Evolutionary conservation across 75 land plant genomes (phyloP), one percentile per base, ranked within the genome.

Genomic region (Cunninghamia lanceolata): DNA sequence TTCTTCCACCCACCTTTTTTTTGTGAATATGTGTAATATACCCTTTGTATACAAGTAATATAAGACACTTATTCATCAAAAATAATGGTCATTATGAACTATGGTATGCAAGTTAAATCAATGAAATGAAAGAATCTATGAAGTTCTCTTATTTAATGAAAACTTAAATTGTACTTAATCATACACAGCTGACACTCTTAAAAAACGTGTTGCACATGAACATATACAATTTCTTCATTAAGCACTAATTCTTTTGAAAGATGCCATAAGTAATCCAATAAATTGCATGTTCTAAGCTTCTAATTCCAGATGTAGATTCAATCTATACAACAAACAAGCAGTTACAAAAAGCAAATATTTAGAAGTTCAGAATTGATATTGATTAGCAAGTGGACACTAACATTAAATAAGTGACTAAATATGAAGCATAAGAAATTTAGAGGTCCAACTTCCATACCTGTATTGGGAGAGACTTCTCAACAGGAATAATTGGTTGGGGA

Each of bases 401-500:
- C 11, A 80, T 21, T 45, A 32, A 80, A 80, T 45, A n/a, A 45
- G 21, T 45, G 50, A 43, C 50, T 43, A 80, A 87, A 45, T 59
- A 63, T 30, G 2, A 53, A 28, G n/a, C 40, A 75, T 32, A 52
- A 54, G 43, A 73, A 75, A 84, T 85, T 35, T 19, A 42, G 10
- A 42, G 38, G 66, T 19, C 30, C 47, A 78, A 28, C 16, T 32
- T 81, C 7, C 78, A 30, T 50, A 96, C 99, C 99, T 97, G 99
- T 70, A 97, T 86, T 32, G 99, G 99, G 70, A 97, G 98, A 87
- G 95, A 89, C 84, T 95, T 96, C 35, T 92, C 88, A 68, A 97
- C 91, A 59, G 95, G 96, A 59, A 97, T 88, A n/a, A 96, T 15
- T 34, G 98, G 89, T 73, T 97, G 95, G 30, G 96, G 96, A 21